These are phyloP conservation scores for Iris macrosiphon DNA, from an alignment of 106 monocot genomes.

Conservation along the genomic window DNA sequence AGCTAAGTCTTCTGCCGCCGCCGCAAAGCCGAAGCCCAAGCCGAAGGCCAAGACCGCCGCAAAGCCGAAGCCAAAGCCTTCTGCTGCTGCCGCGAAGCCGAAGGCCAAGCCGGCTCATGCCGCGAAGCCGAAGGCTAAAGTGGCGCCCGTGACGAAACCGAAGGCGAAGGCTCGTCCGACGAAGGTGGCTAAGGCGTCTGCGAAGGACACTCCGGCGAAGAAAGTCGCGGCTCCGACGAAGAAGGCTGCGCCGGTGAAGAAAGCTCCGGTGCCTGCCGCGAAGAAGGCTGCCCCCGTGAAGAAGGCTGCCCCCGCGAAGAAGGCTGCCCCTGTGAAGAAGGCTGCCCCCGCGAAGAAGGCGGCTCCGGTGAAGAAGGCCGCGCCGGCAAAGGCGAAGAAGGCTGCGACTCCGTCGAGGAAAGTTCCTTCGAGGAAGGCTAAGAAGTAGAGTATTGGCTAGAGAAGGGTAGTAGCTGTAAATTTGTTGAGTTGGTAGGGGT, in stretches of 20 bases:
- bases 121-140: conserved; percentile 10
- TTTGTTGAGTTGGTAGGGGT: background rate
- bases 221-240: conserved; percentile 7
- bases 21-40: conserved; percentile 14
- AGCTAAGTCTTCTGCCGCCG: conserved; percentile 12
- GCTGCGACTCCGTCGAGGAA: conserved; percentile 30
- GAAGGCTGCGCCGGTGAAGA: background rate
- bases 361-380: conserved; percentile 12
- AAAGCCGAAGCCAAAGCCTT: conserved; percentile 14
- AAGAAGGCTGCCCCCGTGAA: conserved; percentile 9
- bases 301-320: conserved; percentile 7
- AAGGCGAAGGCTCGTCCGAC: background rate
- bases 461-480: background rate
- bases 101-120: conserved; percentile 8
- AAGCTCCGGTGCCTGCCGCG: background rate
- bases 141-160: background rate
- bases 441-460: conserved; percentile 20
- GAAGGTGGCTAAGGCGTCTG: background rate
- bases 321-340: conserved; percentile 8
- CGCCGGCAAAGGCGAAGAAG: conserved; percentile 15
- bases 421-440: conserved; percentile 30
- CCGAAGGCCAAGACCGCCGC: conserved; percentile 1
- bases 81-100: conserved; percentile 8
- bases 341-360: conserved; percentile 11
- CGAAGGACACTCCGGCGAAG: background rate